Percentiles rank a stretch among this genome's conserved stretches.
Conservation (phyloP, 805 yeast species). For the Ogataea chonburiensis region DNA sequence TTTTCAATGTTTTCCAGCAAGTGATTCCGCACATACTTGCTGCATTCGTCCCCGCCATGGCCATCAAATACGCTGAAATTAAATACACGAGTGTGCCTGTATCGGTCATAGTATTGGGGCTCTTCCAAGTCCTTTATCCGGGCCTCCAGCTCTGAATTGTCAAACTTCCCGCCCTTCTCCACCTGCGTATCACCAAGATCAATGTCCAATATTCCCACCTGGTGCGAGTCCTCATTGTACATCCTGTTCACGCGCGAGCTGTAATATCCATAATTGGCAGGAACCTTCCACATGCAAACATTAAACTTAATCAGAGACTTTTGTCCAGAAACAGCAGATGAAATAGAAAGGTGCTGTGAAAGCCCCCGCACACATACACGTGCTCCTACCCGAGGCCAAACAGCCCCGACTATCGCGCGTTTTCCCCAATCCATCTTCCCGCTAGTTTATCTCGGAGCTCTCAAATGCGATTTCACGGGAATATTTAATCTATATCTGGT, state of each 20-base stretch:
- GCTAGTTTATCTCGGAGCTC: conserved; percentile 3
- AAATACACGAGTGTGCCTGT: conserved; percentile 43
- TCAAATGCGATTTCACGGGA: conserved; percentile 1
- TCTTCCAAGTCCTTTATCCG: conserved; percentile 19
- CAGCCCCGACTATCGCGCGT: background rate
- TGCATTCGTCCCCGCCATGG: conserved; percentile 85
- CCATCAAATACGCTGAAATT: conserved; percentile 86
- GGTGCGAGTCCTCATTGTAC: conserved; percentile 79
- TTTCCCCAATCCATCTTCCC: background rate
- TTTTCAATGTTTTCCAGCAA: conserved; percentile 55
- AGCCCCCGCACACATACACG: conserved; percentile 1
- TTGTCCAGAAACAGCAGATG: conserved; percentile 19
- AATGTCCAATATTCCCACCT: conserved; percentile 46
- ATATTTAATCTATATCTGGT: conserved; percentile 3
- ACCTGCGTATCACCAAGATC: conserved; percentile 19
- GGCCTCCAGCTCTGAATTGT: conserved; percentile 13
- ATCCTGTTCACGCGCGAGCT: conserved; percentile 72
- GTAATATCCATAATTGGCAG: conserved; percentile 76
- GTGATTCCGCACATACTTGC: conserved; percentile 54
- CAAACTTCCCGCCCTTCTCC: background rate
- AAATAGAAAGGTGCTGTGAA: conserved; percentile 32
- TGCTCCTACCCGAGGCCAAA: background rate
- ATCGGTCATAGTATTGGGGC: conserved; percentile 19
- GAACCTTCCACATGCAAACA: conserved; percentile 61
- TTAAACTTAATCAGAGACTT: conserved; percentile 37